Percentiles rank a stretch among this genome's conserved stretches.
Conservation (phyloP, 371 early-diverging fungal genomes). For the Apophysomyces ossiformis region DNA sequence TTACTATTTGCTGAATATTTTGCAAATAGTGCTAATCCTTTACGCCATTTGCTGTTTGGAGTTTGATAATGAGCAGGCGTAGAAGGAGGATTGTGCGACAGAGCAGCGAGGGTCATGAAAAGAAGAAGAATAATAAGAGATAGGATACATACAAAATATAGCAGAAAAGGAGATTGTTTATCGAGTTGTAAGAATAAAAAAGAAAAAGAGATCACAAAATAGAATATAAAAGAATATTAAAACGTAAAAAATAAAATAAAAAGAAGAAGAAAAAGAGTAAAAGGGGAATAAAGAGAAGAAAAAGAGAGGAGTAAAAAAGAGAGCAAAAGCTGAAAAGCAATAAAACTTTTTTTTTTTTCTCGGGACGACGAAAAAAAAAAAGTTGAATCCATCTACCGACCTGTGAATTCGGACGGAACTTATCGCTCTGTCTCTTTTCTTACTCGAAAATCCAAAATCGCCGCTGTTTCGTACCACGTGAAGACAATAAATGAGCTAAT, state of each 20-base stretch:
- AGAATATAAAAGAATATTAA: background rate
- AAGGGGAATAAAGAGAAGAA: background rate
- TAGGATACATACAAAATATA: background rate
- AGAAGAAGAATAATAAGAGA: background rate
- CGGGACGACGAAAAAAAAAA: background rate
- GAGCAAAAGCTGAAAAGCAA: background rate
- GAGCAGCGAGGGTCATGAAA: constrained; percentile 27
- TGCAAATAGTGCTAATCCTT: constrained; percentile 4
- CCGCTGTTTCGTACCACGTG: constrained; percentile 11
- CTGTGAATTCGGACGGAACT: constrained; percentile 1
- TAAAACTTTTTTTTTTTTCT: constrained; percentile 7
- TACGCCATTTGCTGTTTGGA: constrained; percentile 4
- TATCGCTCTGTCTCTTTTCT: background rate
- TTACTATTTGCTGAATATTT: background rate
- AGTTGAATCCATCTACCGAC: background rate
- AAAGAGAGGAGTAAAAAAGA: background rate
- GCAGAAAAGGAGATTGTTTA: background rate
- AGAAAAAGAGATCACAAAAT: constrained; percentile 9
- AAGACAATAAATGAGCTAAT: constrained; percentile 10
- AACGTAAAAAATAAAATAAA: background rate
- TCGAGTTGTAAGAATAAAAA: background rate
- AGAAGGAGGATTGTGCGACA: constrained; percentile 23
- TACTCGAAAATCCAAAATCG: background rate
- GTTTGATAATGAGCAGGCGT: constrained; percentile 1
- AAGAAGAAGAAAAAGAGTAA: background rate